A percentile compares a stretch with the other conserved stretches of the same genome.
Evolutionary conservation across 2,329 filamentous ascomycete species (phyloP).

Genomic region (Fusarium falciforme): DNA sequence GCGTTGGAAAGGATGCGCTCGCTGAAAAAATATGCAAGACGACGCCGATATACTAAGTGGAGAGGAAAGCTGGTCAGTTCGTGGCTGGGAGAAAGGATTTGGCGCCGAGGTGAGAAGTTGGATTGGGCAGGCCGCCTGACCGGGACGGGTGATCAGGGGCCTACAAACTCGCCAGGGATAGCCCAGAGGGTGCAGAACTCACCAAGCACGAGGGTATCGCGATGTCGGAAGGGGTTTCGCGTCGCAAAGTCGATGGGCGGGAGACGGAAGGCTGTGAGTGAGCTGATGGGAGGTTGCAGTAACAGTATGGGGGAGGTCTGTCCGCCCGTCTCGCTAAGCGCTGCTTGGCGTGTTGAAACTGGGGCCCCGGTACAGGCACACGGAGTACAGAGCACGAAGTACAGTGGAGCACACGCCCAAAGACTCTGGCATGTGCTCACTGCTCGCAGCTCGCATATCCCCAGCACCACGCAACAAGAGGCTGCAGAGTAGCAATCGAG

Average conservation of each 20-base stretch:
- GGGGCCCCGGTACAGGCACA: slow-evolving; percentile 38
- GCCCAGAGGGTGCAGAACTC: slow-evolving; percentile 35
- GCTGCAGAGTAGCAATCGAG: slow-evolving; percentile 7
- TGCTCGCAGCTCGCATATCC: slow-evolving; percentile 29
- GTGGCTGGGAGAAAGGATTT: slow-evolving; percentile 35
- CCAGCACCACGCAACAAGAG: slow-evolving; percentile 34
- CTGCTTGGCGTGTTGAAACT: slow-evolving; percentile 49
- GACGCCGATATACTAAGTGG: slow-evolving; percentile 28
- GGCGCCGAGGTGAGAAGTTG: slow-evolving; percentile 20
- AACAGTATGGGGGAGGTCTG: slow-evolving; percentile 40
- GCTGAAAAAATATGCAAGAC: slow-evolving; percentile 16
- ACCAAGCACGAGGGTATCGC: slow-evolving; percentile 41
- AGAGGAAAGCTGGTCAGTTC: slow-evolving; percentile 38
- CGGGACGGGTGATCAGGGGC: slow-evolving; percentile 20
- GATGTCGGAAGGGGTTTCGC: slow-evolving; percentile 41
- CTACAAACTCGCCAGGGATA: slow-evolving; percentile 29
- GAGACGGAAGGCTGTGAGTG: slow-evolving; percentile 37
- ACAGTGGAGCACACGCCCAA: slow-evolving; percentile 48
- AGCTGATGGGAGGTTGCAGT: slow-evolving; percentile 47
- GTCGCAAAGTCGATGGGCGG: slow-evolving; percentile 40
- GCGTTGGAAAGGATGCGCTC: slow-evolving; percentile 17
- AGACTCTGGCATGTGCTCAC: slow-evolving; percentile 46
- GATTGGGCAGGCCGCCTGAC: slow-evolving; percentile 29
- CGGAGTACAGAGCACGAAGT: slow-evolving; percentile 38
- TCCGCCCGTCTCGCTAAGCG: slow-evolving; percentile 48